These are phyloP conservation scores for Cutaneotrichosporon daszewskae DNA, from an alignment of 1,284 basidiomycete species.

Conservation along the genomic window DNA sequence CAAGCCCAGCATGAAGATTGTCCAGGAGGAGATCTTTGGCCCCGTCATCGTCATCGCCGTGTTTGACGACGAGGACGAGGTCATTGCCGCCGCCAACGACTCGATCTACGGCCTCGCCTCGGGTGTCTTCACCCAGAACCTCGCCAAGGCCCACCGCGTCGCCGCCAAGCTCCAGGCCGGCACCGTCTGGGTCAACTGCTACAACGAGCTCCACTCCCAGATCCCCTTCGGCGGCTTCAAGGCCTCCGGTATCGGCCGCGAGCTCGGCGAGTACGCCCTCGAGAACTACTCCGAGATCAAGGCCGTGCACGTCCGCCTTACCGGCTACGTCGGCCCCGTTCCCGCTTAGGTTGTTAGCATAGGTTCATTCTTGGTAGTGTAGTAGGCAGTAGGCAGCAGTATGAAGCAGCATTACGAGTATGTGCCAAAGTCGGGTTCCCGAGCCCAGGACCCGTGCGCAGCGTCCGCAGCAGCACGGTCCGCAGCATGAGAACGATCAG, in stretches of 20 bases:
- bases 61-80: constrained; percentile 73
- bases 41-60: constrained; percentile 55
- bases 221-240: constrained; percentile 88
- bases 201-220: constrained; percentile 60
- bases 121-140: constrained; percentile 75
- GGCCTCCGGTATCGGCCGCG: constrained; percentile 27
- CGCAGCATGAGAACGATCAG: no score
- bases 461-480: no score
- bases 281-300: constrained; percentile 77
- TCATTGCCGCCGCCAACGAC: constrained; percentile 75
- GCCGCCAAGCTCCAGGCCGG: constrained; percentile 76
- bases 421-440: no score
- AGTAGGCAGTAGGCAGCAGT: no score
- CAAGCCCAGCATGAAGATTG: constrained; percentile 74
- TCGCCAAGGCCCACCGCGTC: constrained; percentile 66
- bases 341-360: no score
- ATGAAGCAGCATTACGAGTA: no score
- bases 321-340: constrained; percentile 17
- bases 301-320: constrained; percentile 69
- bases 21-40: constrained; percentile 86
- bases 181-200: constrained; percentile 61
- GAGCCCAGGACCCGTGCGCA: no score
- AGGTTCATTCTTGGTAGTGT: no score
- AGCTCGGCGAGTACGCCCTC: constrained; percentile 53
- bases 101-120: constrained; percentile 80